phyloP scores from a whole-genome alignment of 805 yeast genomes.

The Grigorovia jiainica region DNA sequence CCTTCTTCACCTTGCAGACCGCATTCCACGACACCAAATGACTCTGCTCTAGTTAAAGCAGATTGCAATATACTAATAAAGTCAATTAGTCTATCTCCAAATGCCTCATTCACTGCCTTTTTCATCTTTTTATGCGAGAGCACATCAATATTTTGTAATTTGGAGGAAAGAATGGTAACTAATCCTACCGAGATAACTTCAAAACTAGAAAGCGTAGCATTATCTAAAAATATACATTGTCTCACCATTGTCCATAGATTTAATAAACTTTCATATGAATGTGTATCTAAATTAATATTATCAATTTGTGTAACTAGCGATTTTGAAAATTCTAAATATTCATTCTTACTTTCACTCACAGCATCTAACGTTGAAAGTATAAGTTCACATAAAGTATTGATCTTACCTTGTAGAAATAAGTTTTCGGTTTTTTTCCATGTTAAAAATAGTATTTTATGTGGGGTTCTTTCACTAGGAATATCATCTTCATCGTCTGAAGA shows the following conservation, averaged over 20 bases:
- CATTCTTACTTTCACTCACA: conserved; percentile 16
- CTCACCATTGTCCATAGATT: conserved; percentile 33
- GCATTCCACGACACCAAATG: conserved; percentile 48
- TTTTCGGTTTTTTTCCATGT: conserved; percentile 8
- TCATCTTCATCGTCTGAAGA: conserved; percentile 25
- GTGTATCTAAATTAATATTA: conserved; percentile 15
- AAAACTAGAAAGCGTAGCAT: conserved; percentile 49
- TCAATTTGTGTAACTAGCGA: conserved; percentile 16
- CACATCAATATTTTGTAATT: background rate
- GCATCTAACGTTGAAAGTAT: conserved; percentile 12
- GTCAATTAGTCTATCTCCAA: conserved; percentile 29
- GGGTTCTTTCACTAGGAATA: conserved; percentile 24
- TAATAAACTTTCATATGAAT: conserved; percentile 25
- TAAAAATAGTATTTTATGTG: conserved; percentile 16
- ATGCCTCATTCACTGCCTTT: conserved; percentile 36
- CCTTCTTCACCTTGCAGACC: conserved; percentile 32
- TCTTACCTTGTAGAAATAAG: conserved; percentile 4
- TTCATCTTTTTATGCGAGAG: conserved; percentile 20
- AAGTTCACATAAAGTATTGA: conserved; percentile 9
- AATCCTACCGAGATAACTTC: conserved; percentile 67
- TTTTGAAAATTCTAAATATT: conserved; percentile 18
- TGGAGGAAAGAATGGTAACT: conserved; percentile 28
- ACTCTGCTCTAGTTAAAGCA: conserved; percentile 61
- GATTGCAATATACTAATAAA: conserved; percentile 60
- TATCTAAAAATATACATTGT: conserved; percentile 25